Evolutionary conservation across 257 asterid genomes (phyloP), one percentile per base, ranked within the genome.

Genomic region (Penstemon eatonii): DNA sequence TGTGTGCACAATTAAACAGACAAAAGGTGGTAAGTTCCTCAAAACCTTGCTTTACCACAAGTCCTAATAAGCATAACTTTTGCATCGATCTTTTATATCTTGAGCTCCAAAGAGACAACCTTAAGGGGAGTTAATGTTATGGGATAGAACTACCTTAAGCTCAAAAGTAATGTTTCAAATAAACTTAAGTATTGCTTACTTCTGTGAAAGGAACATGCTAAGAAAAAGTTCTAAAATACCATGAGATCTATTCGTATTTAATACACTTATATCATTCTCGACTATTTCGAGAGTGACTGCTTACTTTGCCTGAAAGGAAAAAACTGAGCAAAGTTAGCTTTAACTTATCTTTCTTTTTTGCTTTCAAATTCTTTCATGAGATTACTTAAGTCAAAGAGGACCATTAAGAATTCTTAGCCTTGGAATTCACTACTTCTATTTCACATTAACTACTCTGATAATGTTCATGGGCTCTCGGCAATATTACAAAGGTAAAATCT

Each of bases 331-430:
- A 25, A 25, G 33, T 25, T 25, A 25, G 33, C 33, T 25, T 25
- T 25, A 25, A 25, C 2, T 25, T 25, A 25, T 25, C 33, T 25
- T 25, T 25, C 33, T 25, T 0, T 25, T 25, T 25, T 25, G 33
- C 33, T 25, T 25, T 1, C 33, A 25, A 25, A 25, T 25, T 25
- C 33, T 25, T 46, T 46, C 11, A 9, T 46, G 12, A 7, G 11
- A 9, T 6, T 46, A 4, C 12, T 6, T 44, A 45, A 9, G 10
- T 3, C 8, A 38, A 45, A 19, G 5, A 8, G 43, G 15, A 9
- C 42, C 7, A 54, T 62, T n/a, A 15, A 62, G 8, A 18, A 62
- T 40, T 59, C 42, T 13, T 57, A 62, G 54, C 53, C 63, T 64
- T n/a, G 4, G 39, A 37, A 44, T 3, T 33, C 38, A 19, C 45